Percentiles rank a stretch among this genome's conserved stretches.
phyloP scores from a whole-genome alignment of 352 stramenopile genomes.

The Elongisporangium undulatum region DNA sequence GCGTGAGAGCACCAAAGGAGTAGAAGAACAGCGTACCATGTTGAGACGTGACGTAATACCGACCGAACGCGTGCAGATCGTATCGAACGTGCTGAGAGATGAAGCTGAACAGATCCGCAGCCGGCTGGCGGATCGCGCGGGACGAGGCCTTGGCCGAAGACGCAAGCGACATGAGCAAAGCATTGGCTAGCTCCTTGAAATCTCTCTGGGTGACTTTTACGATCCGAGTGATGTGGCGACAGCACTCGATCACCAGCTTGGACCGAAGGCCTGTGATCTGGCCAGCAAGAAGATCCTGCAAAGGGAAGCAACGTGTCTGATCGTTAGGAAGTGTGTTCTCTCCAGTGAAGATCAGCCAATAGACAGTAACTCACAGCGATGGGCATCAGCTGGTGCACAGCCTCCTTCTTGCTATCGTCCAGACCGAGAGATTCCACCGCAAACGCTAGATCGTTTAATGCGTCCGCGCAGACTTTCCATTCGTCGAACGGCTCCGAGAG shows the following conservation, averaged over 20 bases:
- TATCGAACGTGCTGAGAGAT: constrained; percentile 59
- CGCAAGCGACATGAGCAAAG: constrained; percentile 39
- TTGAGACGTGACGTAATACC: background rate
- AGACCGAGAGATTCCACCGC: constrained; percentile 34
- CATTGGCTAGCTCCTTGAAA: constrained; percentile 57
- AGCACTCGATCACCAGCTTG: constrained; percentile 48
- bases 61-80: constrained; percentile 25
- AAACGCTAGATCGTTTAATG: constrained; percentile 38
- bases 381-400: constrained; percentile 27
- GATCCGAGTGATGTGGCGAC: constrained; percentile 39
- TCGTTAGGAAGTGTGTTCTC: background rate
- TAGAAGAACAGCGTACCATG: constrained; percentile 28
- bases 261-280: constrained; percentile 46
- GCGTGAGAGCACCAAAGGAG: background rate
- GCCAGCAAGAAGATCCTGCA: constrained; percentile 13
- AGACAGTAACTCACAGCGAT: constrained; percentile 34
- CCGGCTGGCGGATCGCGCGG: constrained; percentile 44
- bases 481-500: constrained; percentile 21
- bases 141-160: constrained; percentile 49
- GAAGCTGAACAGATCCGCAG: constrained; percentile 37
- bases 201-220: constrained; percentile 33
- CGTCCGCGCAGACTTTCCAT: constrained; percentile 33
- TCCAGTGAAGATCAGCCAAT: background rate
- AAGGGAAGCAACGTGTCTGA: background rate
- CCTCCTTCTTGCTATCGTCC: constrained; percentile 21